These are phyloP conservation scores for Cucumis cinereus DNA, from an alignment of 306 rosid genomes.

Conservation along the genomic window DNA sequence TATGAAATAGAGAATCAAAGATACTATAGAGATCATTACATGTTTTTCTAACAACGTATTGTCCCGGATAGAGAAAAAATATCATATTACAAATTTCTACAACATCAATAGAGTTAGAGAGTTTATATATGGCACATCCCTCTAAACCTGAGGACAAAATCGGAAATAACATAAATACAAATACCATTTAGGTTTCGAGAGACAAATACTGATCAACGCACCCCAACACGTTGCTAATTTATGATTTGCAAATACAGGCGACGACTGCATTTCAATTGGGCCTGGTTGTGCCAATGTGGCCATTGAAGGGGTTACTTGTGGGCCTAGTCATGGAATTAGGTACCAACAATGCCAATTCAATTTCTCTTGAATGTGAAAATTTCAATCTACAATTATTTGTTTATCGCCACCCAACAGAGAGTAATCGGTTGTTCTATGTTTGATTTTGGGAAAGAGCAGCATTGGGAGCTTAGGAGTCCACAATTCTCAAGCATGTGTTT, in stretches of 20 bases:
- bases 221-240: neutral
- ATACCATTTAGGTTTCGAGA: too few species aligned
- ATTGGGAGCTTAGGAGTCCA: constrained; percentile 91
- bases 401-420: neutral
- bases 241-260: constrained; percentile 34
- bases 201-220: too few species aligned
- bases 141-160: too few species aligned
- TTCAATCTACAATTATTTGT: neutral
- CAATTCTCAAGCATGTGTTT: constrained; percentile 80
- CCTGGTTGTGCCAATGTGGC: constrained; percentile 72
- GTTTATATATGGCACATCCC: too few species aligned
- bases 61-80: too few species aligned
- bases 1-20: too few species aligned
- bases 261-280: constrained; percentile 92
- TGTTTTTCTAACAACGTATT: too few species aligned
- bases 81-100: too few species aligned
- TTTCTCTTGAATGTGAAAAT: neutral
- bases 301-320: constrained; percentile 77
- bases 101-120: too few species aligned
- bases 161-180: too few species aligned
- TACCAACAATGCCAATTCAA: constrained; percentile 3
- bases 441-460: constrained; percentile 30
- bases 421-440: neutral
- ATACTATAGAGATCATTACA: too few species aligned
- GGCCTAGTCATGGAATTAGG: constrained; percentile 96